Evolutionary conservation across 352 stramenopile species (phyloP), one percentile per base, ranked within the genome.

Genomic region (Globisporangium mamillatum): DNA sequence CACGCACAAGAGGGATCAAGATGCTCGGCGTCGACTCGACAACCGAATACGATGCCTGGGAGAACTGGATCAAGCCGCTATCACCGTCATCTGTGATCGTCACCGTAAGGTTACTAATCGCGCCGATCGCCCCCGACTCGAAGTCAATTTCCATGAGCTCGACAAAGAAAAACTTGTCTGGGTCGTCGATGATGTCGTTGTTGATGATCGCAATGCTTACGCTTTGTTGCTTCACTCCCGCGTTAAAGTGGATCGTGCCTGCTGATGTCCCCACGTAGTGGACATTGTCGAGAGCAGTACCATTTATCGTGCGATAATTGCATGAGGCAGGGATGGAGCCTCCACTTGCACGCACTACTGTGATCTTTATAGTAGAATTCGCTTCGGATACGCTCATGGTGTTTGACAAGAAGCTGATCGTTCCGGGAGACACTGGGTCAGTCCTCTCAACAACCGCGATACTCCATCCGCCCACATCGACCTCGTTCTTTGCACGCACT

Each of bases 41-140:
- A 0, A 85, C 56, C 10, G 58, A 64, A 24, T 79, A 85, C 3
- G 22, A 38, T 0, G 60, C 4, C n/a, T 75, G 65, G 0, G 36
- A 53, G 50, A 90, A 89, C 41, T 75, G 70, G 1, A 90, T 16
- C 0, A 70, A 24, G 1, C 82, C 82, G 16, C 73, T 72, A 34
- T 90, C 82, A 4, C 82, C 78, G 52, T 90, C 80, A 10, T 90
- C 82, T 0, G 18, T 18, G 18, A 90, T 86, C 0, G 61, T 81
- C 8, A 90, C 67, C 18, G 53, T 69, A 0, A 75, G 29, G 3
- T 41, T 64, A 0, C 55, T 63, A 5, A 67, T 63, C 0, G 48
- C 22, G 20, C 80, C 82, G 22, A 89, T 75, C 0, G 58, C 55
- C 2, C 80, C 82, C 4, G 64, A 82, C 5, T 69, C 25, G 7